Evolutionary conservation across 1,284 basidiomycete species (phyloP), one percentile per base, ranked within the genome.

Genomic region (Moniliophthora roreri): DNA sequence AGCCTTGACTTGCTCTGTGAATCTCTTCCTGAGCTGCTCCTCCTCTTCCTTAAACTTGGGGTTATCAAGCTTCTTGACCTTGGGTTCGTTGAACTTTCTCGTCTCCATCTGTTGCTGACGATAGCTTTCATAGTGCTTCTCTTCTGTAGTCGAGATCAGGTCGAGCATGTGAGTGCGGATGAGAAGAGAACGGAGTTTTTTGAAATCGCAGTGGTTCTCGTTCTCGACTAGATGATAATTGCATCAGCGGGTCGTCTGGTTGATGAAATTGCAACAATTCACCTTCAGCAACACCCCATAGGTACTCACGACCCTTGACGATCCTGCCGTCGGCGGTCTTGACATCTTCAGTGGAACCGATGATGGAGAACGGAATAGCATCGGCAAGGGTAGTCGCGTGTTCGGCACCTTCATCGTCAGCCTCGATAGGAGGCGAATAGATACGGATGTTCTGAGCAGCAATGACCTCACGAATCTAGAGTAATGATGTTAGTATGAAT

Each of bases 41-140:
- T 99, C 96, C 74, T 99, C 96, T 73, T 99, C 97, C 80, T 96
- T 96, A 87, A 97, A 99, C 76, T 98, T 98, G 65, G 97, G 97
- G 75, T 99, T 99, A 76, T 99, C 96, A 61, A 95, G 80, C 79
- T 98, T 98, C 84, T 95, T 96, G 64, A 97, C 93, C 79, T 98
- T 98, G 62, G 95, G 88, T 74, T 99, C 97, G 62, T 96, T 96
- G 62, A 95, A 97, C 77, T 99, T 99, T 75, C 97, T 89, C 16
- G 96, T 98, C 81, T 99, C 97, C 97, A 99, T 98, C 78, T 99
- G 97, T 60, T 93, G 84, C 68, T 98, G 93, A 56, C 96, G 86
- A 81, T 99, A 99, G 71, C 92, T 91, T 78, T 99, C 97, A 71
- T 99, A 99, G 74, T 99, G 97, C 26, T 81, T 79, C 63, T 99